phyloP scores from a whole-genome alignment of 305 asterid genomes.

The Fraxinus velutina region DNA sequence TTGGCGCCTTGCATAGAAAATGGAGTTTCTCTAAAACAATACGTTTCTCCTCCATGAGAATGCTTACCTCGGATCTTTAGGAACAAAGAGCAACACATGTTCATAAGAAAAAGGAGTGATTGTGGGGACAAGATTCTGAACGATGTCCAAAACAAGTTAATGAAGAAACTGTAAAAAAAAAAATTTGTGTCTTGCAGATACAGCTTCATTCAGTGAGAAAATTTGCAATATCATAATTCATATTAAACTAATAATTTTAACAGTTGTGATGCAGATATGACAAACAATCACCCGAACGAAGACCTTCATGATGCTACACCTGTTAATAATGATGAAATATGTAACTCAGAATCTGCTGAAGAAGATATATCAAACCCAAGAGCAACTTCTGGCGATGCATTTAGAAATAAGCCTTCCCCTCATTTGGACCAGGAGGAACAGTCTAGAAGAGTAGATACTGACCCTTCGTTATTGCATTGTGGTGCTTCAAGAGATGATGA shows the following conservation, averaged over 20 bases:
- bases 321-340: background rate
- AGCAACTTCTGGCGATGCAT: conserved; percentile 16
- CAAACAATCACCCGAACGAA: conserved; percentile 19
- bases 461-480: conserved; percentile 18
- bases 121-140: conserved; percentile 26
- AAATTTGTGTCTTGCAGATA: conserved; percentile 16
- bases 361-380: conserved; percentile 1
- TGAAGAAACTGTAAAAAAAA: conserved; percentile 18
- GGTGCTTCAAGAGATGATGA: conserved; percentile 23
- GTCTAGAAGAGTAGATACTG: conserved; percentile 19
- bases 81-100: background rate
- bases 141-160: conserved; percentile 26
- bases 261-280: conserved; percentile 20
- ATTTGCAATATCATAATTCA: conserved; percentile 13
- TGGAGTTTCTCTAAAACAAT: background rate
- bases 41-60: background rate
- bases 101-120: conserved; percentile 28
- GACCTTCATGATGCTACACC: conserved; percentile 12
- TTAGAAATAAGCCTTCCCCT: conserved; percentile 12
- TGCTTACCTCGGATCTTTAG: background rate
- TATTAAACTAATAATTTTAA: background rate
- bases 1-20: background rate
- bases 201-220: conserved; percentile 14
- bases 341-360: conserved; percentile 10
- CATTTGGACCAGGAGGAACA: conserved; percentile 23